Evolutionary conservation across 2,329 filamentous ascomycete species (phyloP).

Genomic region (Aspergillus sp.): DNA sequence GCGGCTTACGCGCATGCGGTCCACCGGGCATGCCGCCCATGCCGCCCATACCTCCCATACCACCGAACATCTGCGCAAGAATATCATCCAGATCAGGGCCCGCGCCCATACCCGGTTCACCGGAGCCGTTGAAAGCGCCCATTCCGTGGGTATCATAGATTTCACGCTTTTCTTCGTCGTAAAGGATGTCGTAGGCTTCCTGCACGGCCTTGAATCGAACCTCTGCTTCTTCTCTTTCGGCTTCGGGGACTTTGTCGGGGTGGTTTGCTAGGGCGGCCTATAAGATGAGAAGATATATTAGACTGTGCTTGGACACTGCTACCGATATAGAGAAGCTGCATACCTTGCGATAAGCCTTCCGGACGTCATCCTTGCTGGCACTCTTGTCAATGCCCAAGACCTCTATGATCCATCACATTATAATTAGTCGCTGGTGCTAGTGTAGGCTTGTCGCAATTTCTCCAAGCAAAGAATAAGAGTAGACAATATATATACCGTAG

Average conservation of each 20-base stretch:
- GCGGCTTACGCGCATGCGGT: constrained; percentile 44
- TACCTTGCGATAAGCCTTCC: constrained; percentile 95
- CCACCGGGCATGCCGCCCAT: constrained; percentile 47
- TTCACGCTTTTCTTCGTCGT: constrained; percentile 89
- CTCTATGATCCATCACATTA: constrained; percentile 53
- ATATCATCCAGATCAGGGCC: constrained; percentile 82
- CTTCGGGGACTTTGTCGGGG: constrained; percentile 91
- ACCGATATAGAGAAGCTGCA: constrained; percentile 18
- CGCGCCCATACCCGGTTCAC: constrained; percentile 65
- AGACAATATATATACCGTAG: constrained; percentile 54
- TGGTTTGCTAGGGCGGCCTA: constrained; percentile 81
- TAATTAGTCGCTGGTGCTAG: constrained; percentile 8
- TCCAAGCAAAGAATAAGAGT: background rate
- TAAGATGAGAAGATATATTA: background rate
- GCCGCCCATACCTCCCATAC: constrained; percentile 56
- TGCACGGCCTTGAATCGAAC: constrained; percentile 89
- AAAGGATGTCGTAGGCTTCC: constrained; percentile 96
- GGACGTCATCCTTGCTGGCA: constrained; percentile 79
- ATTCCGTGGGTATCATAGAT: constrained; percentile 95
- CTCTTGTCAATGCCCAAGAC: constrained; percentile 73
- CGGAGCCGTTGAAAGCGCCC: constrained; percentile 84
- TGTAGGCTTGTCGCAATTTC: background rate
- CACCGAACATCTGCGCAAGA: constrained; percentile 84
- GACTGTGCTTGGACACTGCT: background rate
- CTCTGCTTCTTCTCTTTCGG: constrained; percentile 81